phyloP scores from a whole-genome alignment of 331 rosid genomes.

The Quercus phellos region DNA sequence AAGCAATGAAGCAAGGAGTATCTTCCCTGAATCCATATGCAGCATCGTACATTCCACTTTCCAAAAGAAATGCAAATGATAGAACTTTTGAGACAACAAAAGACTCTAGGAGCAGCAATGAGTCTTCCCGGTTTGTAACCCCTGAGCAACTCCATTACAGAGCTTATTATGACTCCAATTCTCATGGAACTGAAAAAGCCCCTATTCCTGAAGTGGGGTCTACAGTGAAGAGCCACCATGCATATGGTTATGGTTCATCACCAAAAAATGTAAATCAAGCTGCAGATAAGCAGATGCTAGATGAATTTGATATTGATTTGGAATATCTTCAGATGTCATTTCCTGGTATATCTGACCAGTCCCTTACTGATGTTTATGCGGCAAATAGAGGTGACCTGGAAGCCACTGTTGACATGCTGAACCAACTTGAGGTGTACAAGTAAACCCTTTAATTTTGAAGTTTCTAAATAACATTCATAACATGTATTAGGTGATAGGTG shows the following conservation, averaged over 20 bases:
- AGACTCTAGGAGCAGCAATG: slow-evolving; percentile 23
- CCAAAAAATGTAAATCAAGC: slow-evolving; percentile 31
- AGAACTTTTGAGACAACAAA: slow-evolving; percentile 25
- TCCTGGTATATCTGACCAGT: slow-evolving; percentile 59
- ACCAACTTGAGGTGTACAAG: slow-evolving; percentile 72
- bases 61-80: slow-evolving; percentile 42
- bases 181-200: slow-evolving; percentile 17
- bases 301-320: slow-evolving; percentile 56
- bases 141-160: slow-evolving; percentile 27
- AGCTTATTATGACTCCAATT: slow-evolving; percentile 12
- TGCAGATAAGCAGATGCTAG: slow-evolving; percentile 32
- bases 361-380: slow-evolving; percentile 61
- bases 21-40: slow-evolving; percentile 85
- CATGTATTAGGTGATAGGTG: background rate
- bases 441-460: background rate
- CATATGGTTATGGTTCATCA: slow-evolving; percentile 31
- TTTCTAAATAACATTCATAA: background rate
- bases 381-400: slow-evolving; percentile 61
- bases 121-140: slow-evolving; percentile 32
- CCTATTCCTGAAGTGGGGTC: slow-evolving; percentile 14
- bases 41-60: slow-evolving; percentile 63
- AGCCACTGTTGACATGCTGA: slow-evolving; percentile 72
- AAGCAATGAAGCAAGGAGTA: slow-evolving; percentile 50
- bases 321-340: slow-evolving; percentile 63
- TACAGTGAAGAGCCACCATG: slow-evolving; percentile 32